Base-by-base conservation (phyloP, 2,329 filamentous ascomycete genomes). In the Phyllosticta paracitricarpa region DNA sequence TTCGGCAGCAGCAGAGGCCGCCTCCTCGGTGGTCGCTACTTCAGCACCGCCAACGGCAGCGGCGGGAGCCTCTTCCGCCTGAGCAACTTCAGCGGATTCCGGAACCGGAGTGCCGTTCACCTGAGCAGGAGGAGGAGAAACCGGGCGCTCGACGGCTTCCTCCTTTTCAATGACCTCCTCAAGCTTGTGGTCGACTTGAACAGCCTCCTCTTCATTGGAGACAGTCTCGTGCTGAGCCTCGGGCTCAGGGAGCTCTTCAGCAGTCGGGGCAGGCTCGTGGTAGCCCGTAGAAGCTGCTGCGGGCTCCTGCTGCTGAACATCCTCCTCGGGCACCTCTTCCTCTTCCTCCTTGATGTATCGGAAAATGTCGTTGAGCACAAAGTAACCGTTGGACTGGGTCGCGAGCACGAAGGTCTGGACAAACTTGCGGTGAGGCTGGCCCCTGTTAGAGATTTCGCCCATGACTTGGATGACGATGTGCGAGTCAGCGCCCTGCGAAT, bases 401-500 rank as follows among this genome's bases (percentile, higher is more conserved):
- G 94, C 94, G 65, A 99, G 89, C 65, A 99, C 90, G 69, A 99
- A 99, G 58, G 93, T 97, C 82, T 99, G 94, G 51, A 92, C 89
- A 72, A 99, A 99, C 76, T 97, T 97, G 81, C 89, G 92, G 70
- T 93, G 90, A 63, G 94, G 89, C 65, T 87, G 87, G 56, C 85
- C 86, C 77, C 95, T 95, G 84, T 96, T 97, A 70, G 92, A 96
- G 70, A 94, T 95, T 78, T 97, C 93, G 66, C 94, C 94, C 72
- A 99, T 97, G 69, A 97, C 94, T 76, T 96, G 92, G 70, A 99
- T 95, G 69, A 99, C 87, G 68, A 99, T 97, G 78, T 92, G 95
- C 64, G 92, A 86, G 74, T 87, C 89, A 9, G 93, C 97, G 65
- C 88, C 88, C 78, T 99, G 93, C 19, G 92, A 93, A 77, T 99